A percentile compares a stretch with the other conserved stretches of the same genome.
Conservation (phyloP, 2,329 filamentous ascomycete species). For the Cercospora citrullina region DNA sequence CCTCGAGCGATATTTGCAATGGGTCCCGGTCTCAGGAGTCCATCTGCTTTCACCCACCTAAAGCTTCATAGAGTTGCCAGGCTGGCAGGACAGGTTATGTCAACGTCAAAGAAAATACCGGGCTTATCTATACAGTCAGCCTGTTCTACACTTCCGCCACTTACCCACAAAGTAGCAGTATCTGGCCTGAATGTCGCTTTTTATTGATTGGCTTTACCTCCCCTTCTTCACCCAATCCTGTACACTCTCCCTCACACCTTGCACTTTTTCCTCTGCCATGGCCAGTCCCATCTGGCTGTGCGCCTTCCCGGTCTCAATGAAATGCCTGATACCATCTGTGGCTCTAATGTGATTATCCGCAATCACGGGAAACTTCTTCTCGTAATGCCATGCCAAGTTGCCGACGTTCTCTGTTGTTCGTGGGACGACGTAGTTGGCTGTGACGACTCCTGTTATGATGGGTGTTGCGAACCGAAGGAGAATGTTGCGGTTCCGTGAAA, state of each 20-base stretch:
- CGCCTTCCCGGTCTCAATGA: conserved; percentile 70
- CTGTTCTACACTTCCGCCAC: conserved; percentile 14
- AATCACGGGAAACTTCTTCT: conserved; percentile 81
- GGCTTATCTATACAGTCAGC: conserved; percentile 24
- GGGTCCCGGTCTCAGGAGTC: background rate
- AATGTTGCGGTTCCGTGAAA: conserved; percentile 83
- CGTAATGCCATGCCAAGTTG: conserved; percentile 86
- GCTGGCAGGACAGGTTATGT: background rate
- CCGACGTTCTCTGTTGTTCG: conserved; percentile 87
- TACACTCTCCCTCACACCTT: conserved; percentile 70
- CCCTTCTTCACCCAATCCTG: conserved; percentile 93
- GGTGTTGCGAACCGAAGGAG: conserved; percentile 76
- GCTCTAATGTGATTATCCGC: conserved; percentile 76
- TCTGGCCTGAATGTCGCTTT: background rate
- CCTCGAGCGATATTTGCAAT: background rate
- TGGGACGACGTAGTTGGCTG: conserved; percentile 82
- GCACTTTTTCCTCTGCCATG: conserved; percentile 79
- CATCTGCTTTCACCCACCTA: background rate
- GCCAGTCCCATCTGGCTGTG: conserved; percentile 69
- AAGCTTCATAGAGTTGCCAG: background rate
- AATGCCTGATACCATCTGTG: conserved; percentile 67
- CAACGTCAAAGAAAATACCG: conserved; percentile 10
- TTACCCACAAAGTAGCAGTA: background rate
- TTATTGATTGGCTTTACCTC: conserved; percentile 20
- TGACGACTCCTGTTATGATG: conserved; percentile 74